Evolutionary conservation across 768 basidiomycete genomes (phyloP), one percentile per base, ranked within the genome.

Genomic region (Tricholoma hemisulphureum): DNA sequence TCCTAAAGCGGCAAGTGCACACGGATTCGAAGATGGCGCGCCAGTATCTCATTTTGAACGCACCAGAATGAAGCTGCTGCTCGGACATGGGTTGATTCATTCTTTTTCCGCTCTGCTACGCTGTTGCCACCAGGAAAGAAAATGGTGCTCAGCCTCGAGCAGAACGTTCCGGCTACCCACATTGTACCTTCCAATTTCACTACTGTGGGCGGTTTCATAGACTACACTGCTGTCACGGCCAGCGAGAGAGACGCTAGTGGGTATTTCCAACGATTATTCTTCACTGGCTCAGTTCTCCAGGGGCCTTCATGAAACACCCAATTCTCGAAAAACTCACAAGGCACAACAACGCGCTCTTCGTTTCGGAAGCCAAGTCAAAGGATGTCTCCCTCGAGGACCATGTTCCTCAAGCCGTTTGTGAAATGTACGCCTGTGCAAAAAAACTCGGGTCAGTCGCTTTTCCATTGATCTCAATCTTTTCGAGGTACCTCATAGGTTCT

Each of bases 401-500:
- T 49, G 53, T 64, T 57, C 59, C 63, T 51, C 61, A 63, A 53
- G 63, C 61, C 23, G 43, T 64, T 49, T 61, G 59, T 58, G 63
- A 58, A 48, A 53, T 61, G 56, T 63, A 64, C 41, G 61, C 63
- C 34, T 58, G 58, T 56, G 63, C 51, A 50, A 64, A 57, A 51
- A 21, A 52, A 35, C 58, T 63, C 37, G 13, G 46, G 65, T 64
- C 43, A 59, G 63, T n/a, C 43, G 10, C 21, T 52, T 35, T 18
- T 20, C 29, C 28, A 16, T 26, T 55, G 26, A 24, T 35, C 31
- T 53, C 48, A n/a, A 34, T 35, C 49, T 48, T 54, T 37, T 28
- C n/a, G 34, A 48, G 29, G 8, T 20, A 26, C 6, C 26, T 50
- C 35, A 7, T n/a, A 6, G 23, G 28, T 54, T n/a, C n/a, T n/a